These are phyloP conservation scores for Penstemon newberryi DNA, from an alignment of 257 asterid species.

Conservation along the genomic window DNA sequence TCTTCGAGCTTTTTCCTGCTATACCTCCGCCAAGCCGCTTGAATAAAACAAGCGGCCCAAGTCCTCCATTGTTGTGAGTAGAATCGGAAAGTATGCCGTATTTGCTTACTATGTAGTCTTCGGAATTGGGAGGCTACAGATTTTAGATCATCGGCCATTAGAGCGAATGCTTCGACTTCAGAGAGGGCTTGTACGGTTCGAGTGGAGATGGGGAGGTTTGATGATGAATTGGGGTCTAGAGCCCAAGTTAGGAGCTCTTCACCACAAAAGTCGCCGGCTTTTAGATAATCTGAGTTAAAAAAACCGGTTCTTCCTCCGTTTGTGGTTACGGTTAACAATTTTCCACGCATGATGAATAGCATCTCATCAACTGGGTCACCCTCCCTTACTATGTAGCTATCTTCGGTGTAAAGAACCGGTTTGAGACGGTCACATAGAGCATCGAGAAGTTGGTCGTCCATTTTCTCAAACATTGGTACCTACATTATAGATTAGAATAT, in stretches of 20 bases:
- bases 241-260: conserved; percentile 99
- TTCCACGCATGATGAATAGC: conserved; percentile 91
- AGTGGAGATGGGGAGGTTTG: conserved; percentile 92
- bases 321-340: conserved; percentile 72
- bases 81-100: conserved; percentile 87
- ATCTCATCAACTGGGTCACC: conserved; percentile 98
- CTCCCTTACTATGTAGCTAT: conserved; percentile 89
- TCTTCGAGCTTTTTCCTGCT: conserved; percentile 81
- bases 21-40: conserved; percentile 90
- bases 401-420: conserved; percentile 80
- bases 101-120: conserved; percentile 81
- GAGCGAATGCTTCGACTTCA: conserved; percentile 94
- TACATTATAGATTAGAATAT: conserved; percentile 27
- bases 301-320: conserved; percentile 95
- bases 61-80: conserved; percentile 98
- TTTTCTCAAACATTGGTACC: conserved; percentile 97
- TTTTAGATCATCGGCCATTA: conserved; percentile 85
- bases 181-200: conserved; percentile 90
- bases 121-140: conserved; percentile 92
- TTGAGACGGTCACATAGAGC: conserved; percentile 86
- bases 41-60: conserved; percentile 95
- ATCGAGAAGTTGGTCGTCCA: conserved; percentile 93
- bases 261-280: conserved; percentile 95
- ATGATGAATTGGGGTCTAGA: conserved; percentile 74
- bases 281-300: conserved; percentile 71